Evolutionary conservation across 2,329 filamentous ascomycete genomes (phyloP), one percentile per base, ranked within the genome.

Genomic region (Dothideomycetes sp.): DNA sequence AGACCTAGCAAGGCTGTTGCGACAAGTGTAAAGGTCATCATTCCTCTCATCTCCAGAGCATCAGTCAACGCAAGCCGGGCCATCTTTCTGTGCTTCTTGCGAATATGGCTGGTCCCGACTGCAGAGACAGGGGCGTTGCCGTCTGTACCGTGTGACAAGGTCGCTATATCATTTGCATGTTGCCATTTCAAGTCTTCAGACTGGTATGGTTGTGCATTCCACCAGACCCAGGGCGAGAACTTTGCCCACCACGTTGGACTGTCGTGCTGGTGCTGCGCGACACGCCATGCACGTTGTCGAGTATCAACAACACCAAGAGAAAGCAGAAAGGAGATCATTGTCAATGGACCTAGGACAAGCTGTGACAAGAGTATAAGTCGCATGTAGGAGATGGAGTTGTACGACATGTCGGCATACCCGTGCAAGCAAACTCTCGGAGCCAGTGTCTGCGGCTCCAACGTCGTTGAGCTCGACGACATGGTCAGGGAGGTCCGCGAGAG

Each of bases 291-390:
- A 53, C 51, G 74, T 61, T 69, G 76, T 44, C 67, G 67, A 36
- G 70, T 62, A 61, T 83, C 78, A 30, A 83, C 69, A 37, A 81
- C 58, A 54, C 71, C 68, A 32, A 84, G 71, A 2, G 79, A 82
- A 48, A 82, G 32, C 29, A 84, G 57, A 60, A 83, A 82, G 16
- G 76, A 72, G 36, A 76, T 64, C 55, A 82, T 74, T 48, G 76
- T 68, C 46, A 83, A 49, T 6, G 80, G 78, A 0, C 77, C 80
- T 60, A 80, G 66, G 49, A 83, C 46, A 33, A 60, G 47, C 56
- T 60, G 16, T 34, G 20, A 35, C 13, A 15, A n/a, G 15, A 9
- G 4, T 29, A 31, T 34, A 35, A 34, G 38, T 33, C 17, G 32
- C 27, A 24, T 25, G 32, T 33, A 25, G 33, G 24, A 35, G 23